Base-by-base conservation (phyloP, 805 yeast species). In the Candida maltosa region DNA sequence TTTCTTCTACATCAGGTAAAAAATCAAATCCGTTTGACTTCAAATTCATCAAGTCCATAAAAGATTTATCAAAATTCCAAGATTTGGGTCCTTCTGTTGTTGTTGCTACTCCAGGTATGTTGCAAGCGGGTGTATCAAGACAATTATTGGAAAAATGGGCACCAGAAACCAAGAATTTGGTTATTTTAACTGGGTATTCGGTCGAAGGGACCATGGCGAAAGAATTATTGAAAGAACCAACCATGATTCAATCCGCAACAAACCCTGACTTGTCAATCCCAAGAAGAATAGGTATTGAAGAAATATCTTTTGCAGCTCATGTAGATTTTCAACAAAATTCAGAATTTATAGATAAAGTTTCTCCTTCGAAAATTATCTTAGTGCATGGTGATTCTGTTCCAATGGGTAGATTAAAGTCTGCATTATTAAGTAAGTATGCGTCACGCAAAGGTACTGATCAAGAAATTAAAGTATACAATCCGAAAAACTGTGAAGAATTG, bases 191-290 rank as follows among this genome's bases (percentile, higher is more conserved):
- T 0, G 99, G 99, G 66, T 93, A 93, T 58, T 89, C 97, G 5
- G 95, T 93, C 6, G 99, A 93, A 54, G 99, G 99, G 14, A 93
- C 98, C 1, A 78, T 93, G 87, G 99, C 98, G 0, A 93, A 91
- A 54, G 84, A 76, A 36, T 66, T 93, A 18, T 67, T 93, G 44
- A 77, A 87, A 17, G 97, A 89, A 49, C 98, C 99, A 1, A 76
- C 78, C 25, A 84, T 87, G n/a, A 87, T 93, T 32, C 94, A 93
- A 1, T 83, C 97, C 0, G 65, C 78, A 16, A 65, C 70, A n/a
- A 87, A 86, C 46, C 86, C 95, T 0, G 96, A 88, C 41, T 64
- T 80, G 14, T 75, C 78, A 40, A 83, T 93, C 26, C 97, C 97
- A 4, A 78, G 98, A 52, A 73, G 97, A 44, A 62, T 94, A 37